These are phyloP conservation scores for Phytopythium cucurbitacearum DNA, from an alignment of 352 stramenopile species.

Conservation along the genomic window DNA sequence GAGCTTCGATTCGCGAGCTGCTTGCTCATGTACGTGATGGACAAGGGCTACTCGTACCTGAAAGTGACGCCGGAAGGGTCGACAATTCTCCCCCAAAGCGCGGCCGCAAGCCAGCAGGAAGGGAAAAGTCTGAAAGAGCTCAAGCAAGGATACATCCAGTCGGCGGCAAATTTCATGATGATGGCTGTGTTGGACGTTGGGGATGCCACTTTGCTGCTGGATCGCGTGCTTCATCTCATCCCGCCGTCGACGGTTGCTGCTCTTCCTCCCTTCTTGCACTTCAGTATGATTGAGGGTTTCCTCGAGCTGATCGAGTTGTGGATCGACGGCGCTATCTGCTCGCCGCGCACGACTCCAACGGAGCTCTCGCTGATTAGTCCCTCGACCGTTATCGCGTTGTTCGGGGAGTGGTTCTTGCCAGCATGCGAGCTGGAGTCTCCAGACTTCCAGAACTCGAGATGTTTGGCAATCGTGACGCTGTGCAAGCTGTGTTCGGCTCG, in stretches of 20 bases:
- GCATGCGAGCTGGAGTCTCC: constrained; percentile 67
- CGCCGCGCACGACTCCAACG: constrained; percentile 43
- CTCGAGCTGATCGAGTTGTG: constrained; percentile 73
- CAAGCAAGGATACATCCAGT: constrained; percentile 68
- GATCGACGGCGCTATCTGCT: constrained; percentile 77
- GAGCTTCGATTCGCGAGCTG: constrained; percentile 79
- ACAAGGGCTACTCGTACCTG: constrained; percentile 64
- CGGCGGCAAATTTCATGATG: constrained; percentile 67
- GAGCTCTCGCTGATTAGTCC: constrained; percentile 70
- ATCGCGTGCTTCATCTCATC: constrained; percentile 79
- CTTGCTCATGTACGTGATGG: constrained; percentile 77
- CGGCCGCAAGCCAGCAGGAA: constrained; percentile 1
- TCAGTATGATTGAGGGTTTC: constrained; percentile 73
- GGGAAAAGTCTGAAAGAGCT: constrained; percentile 49
- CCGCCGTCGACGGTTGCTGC: constrained; percentile 62
- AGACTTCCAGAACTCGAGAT: constrained; percentile 78
- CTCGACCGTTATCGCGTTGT: constrained; percentile 78
- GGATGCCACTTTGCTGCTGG: constrained; percentile 71
- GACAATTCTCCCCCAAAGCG: constrained; percentile 35
- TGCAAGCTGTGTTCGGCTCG: constrained; percentile 76
- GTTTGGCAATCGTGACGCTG: constrained; percentile 69
- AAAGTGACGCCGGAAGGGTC: constrained; percentile 64
- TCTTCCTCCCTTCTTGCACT: constrained; percentile 56
- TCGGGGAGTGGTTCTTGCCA: constrained; percentile 83
- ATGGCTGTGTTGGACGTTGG: constrained; percentile 46